These are phyloP conservation scores for Spergularia azorica DNA, from an alignment of 179 eudicot genomes.

Conservation along the genomic window DNA sequence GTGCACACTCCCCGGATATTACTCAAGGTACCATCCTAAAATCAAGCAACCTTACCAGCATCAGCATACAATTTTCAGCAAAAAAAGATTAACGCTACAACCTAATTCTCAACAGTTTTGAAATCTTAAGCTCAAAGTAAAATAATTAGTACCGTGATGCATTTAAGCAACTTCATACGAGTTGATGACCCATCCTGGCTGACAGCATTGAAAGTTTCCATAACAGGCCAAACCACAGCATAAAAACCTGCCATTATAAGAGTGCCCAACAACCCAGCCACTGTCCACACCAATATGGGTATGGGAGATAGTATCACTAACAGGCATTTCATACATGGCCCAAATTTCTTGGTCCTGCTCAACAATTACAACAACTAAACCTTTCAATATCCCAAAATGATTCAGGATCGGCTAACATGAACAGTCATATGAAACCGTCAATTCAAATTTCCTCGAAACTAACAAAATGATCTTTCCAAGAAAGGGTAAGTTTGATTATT, in stretches of 20 bases:
- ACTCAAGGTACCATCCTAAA: conserved; percentile 42
- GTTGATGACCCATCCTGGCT: conserved; percentile 31
- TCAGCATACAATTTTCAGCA: conserved; percentile 5
- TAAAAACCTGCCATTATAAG: conserved; percentile 35
- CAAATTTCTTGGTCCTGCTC: conserved; percentile 36
- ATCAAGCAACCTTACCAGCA: background rate
- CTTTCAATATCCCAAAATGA: background rate
- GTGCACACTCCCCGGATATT: conserved; percentile 42
- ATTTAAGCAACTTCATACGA: conserved; percentile 26
- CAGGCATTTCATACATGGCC: conserved; percentile 33
- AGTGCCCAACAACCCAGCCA: conserved; percentile 40
- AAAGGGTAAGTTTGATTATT: no score
- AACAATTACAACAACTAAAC: background rate
- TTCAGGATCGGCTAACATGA: background rate
- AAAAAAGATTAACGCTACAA: background rate
- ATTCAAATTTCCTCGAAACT: background rate
- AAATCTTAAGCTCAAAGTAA: background rate
- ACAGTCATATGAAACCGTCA: background rate
- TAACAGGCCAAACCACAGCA: conserved; percentile 39
- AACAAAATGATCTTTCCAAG: no score
- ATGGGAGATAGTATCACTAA: conserved; percentile 33
- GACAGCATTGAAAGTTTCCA: conserved; percentile 41
- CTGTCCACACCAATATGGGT: conserved; percentile 38
- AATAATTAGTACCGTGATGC: conserved; percentile 29
- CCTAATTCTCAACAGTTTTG: background rate